Evolutionary conservation across 1,139 yeast genomes (phyloP), one percentile per base, ranked within the genome.

Genomic region (Suhomyces yuchorum): DNA sequence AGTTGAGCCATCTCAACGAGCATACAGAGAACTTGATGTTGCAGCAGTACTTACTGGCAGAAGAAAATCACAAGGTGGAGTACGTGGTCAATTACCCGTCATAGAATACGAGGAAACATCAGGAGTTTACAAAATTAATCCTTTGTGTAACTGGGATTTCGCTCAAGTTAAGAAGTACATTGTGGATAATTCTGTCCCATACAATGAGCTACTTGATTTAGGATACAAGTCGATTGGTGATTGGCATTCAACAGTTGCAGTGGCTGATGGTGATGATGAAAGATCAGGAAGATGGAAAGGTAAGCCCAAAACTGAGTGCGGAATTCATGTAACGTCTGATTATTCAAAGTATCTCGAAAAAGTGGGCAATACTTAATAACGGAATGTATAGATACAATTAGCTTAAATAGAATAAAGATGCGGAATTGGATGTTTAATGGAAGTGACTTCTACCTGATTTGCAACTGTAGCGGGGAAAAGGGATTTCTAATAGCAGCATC

Each of bases 281-380:
- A 80, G 99, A 56, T 83, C 96, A 26, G 99, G 99, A 1, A 80
- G 99, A 59, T 93, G 99, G 99, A 87, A 87, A 73, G 97, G 97
- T 2, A 81, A 86, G 65, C 78, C 83, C 4, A 93, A 93, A 71
- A 90, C 97, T 0, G 99, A 93, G 65, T 93, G 99, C 68, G 99
- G 99, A 2, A 91, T 93, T 49, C 99, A 93, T 62, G 86, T 85
- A 57, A 80, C 91, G 2, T 79, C 85, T 34, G 79, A 87, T 53
- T 91, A 85, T 63, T 81, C 88, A 0, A 76, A 86, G 58, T 87
- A 40, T 32, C 39, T 44, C 39, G 22, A 24, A 26, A 9, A 17
- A n/a, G 39, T 18, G n/a, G 35, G 33, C 35, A 19, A 26, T 28
- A 15, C 18, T 14, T 30, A 12, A 35, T 9, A 3, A 12, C 37